These are phyloP conservation scores for Cladobotryum protrusum DNA, from an alignment of 2,329 filamentous ascomycete species.

Conservation along the genomic window DNA sequence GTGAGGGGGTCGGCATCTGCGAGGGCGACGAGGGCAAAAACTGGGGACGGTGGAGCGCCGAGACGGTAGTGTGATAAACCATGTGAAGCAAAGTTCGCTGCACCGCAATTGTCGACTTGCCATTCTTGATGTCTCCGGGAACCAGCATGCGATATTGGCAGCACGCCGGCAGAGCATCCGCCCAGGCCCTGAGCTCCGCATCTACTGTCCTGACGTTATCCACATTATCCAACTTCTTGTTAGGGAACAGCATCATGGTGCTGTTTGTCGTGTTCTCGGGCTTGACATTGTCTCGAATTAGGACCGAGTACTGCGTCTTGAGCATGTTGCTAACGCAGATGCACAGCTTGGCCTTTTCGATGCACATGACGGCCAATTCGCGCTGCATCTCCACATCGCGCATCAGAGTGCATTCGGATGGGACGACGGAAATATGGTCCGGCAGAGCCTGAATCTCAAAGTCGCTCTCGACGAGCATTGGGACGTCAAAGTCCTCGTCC, in stretches of 20 bases:
- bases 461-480: conserved; percentile 77
- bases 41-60: conserved; percentile 83
- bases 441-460: conserved; percentile 71
- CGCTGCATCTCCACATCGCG: conserved; percentile 67
- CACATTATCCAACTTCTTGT: conserved; percentile 76
- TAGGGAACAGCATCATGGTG: conserved; percentile 86
- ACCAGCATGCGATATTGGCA: conserved; percentile 60
- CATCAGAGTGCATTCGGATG: conserved; percentile 63
- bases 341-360: conserved; percentile 85
- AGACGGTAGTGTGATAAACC: conserved; percentile 88
- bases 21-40: conserved; percentile 69
- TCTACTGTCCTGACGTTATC: conserved; percentile 77
- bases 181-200: conserved; percentile 71
- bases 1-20: conserved; percentile 46
- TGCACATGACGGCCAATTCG: conserved; percentile 79
- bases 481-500: conserved; percentile 87
- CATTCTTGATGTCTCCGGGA: conserved; percentile 51
- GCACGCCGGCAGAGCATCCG: conserved; percentile 61
- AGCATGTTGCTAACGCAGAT: conserved; percentile 85
- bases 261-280: conserved; percentile 68
- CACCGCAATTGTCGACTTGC: conserved; percentile 54
- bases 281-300: conserved; percentile 76
- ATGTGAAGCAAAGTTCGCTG: conserved; percentile 87
- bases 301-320: conserved; percentile 83
- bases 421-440: conserved; percentile 61